phyloP scores from a whole-genome alignment of 2,329 filamentous ascomycete species.

The Diaporthe destruens region DNA sequence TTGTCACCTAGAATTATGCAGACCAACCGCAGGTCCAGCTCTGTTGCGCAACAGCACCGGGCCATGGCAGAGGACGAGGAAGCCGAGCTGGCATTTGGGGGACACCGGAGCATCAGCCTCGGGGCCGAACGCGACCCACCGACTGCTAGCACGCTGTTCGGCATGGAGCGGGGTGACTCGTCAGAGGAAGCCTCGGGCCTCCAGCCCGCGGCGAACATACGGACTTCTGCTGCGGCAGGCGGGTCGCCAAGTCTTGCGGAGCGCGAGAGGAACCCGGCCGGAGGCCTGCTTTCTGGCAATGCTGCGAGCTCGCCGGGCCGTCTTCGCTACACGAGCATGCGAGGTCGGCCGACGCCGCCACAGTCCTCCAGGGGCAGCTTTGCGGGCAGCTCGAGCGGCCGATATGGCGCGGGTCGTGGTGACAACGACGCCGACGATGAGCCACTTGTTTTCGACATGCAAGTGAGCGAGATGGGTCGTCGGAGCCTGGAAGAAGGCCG shows the following conservation, averaged over 20 bases:
- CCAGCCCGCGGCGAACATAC: conserved; percentile 58
- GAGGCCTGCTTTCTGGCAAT: conserved; percentile 45
- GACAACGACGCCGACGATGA: conserved; percentile 54
- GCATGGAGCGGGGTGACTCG: conserved; percentile 55
- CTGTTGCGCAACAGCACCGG: conserved; percentile 74
- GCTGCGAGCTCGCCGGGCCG: conserved; percentile 60
- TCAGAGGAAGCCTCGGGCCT: conserved; percentile 52
- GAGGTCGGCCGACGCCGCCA: conserved; percentile 56
- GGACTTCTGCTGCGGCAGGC: conserved; percentile 53
- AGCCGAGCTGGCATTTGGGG: conserved; percentile 69
- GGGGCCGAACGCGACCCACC: conserved; percentile 74
- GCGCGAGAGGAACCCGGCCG: conserved; percentile 60
- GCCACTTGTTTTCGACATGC: conserved; percentile 42
- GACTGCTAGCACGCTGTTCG: conserved; percentile 73
- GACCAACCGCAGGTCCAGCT: conserved; percentile 74
- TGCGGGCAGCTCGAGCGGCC: conserved; percentile 53
- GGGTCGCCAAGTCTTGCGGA: conserved; percentile 55
- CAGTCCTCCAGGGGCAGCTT: conserved; percentile 62
- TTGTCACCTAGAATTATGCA: conserved; percentile 72
- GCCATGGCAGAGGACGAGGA: conserved; percentile 69
- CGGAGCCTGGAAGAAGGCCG: conserved; percentile 42
- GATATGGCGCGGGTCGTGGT: conserved; percentile 52
- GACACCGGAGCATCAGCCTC: conserved; percentile 75
- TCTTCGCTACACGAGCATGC: conserved; percentile 57
- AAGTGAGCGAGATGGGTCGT: conserved; percentile 41